phyloP scores from a whole-genome alignment of 2,329 filamentous ascomycete species.

The Aspergillus sp. region DNA sequence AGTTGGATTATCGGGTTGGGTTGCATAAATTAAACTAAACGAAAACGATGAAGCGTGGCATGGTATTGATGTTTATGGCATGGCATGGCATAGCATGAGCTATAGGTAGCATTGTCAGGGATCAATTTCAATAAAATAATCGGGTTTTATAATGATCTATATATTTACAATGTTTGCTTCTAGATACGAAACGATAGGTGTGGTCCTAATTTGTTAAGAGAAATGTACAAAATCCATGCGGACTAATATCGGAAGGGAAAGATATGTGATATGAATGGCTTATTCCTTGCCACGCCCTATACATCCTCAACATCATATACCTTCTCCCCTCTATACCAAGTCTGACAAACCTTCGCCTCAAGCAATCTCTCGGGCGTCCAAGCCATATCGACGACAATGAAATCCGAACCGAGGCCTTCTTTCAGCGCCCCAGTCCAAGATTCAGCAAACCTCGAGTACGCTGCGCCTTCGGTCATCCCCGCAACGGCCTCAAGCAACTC shows the following conservation, averaged over 20 bases:
- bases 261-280: background rate
- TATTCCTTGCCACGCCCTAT: background rate
- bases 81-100: slow-evolving; percentile 2
- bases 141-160: background rate
- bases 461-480: slow-evolving; percentile 46
- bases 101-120: background rate
- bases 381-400: slow-evolving; percentile 45
- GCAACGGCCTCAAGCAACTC: slow-evolving; percentile 42
- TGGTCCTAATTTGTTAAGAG: background rate
- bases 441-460: slow-evolving; percentile 48
- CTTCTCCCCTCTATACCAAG: slow-evolving; percentile 43
- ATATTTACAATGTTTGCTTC: background rate
- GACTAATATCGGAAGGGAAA: background rate
- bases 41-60: background rate
- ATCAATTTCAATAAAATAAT: background rate
- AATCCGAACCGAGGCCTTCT: slow-evolving; percentile 43
- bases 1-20: background rate
- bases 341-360: slow-evolving; percentile 40
- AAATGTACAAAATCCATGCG: no score
- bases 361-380: slow-evolving; percentile 41
- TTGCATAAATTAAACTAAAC: background rate
- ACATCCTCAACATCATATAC: slow-evolving; percentile 20
- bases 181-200: background rate
- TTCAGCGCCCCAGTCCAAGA: slow-evolving; percentile 38
- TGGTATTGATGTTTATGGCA: background rate